These are phyloP conservation scores for Arthrobotrys pseudoclavata DNA, from an alignment of 2,329 filamentous ascomycete species.

Conservation along the genomic window DNA sequence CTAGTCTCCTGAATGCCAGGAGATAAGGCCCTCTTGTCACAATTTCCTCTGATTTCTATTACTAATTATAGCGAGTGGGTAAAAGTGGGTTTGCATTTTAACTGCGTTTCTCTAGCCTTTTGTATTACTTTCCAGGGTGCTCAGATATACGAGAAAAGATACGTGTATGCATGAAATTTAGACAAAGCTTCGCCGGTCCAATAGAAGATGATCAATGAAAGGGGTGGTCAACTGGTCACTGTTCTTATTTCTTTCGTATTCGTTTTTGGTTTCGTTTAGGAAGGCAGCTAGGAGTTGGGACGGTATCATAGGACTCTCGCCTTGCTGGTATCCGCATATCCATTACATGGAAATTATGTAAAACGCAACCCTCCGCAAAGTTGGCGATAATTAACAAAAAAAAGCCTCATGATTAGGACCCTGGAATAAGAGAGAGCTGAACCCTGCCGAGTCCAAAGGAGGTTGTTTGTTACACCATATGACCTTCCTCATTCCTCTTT, in stretches of 20 bases:
- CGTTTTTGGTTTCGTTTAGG: conserved; percentile 32
- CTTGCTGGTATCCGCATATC: conserved; percentile 6
- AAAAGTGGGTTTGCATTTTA: conserved; percentile 16
- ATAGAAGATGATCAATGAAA: conserved; percentile 21
- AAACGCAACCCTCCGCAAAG: conserved; percentile 24
- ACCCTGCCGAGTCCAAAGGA: background rate
- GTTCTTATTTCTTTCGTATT: conserved; percentile 1
- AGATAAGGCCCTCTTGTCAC: conserved; percentile 11
- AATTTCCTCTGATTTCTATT: conserved; percentile 11
- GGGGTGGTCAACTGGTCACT: background rate
- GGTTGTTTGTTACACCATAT: conserved; percentile 22
- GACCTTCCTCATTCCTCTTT: background rate
- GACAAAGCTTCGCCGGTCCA: background rate
- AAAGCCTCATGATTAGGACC: conserved; percentile 42
- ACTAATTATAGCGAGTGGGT: conserved; percentile 40
- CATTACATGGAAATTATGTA: conserved; percentile 17
- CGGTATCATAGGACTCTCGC: conserved; percentile 42
- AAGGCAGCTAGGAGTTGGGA: conserved; percentile 27
- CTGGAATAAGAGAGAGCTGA: conserved; percentile 14
- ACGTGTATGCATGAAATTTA: conserved; percentile 28
- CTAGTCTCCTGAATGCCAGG: conserved; percentile 3
- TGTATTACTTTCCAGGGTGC: background rate
- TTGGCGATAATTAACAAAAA: background rate
- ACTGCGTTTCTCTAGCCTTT: conserved; percentile 9
- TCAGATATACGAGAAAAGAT: conserved; percentile 14